Evolutionary conservation across 2,329 filamentous ascomycete genomes (phyloP).

Genomic region (Diaporthe citrichinensis): DNA sequence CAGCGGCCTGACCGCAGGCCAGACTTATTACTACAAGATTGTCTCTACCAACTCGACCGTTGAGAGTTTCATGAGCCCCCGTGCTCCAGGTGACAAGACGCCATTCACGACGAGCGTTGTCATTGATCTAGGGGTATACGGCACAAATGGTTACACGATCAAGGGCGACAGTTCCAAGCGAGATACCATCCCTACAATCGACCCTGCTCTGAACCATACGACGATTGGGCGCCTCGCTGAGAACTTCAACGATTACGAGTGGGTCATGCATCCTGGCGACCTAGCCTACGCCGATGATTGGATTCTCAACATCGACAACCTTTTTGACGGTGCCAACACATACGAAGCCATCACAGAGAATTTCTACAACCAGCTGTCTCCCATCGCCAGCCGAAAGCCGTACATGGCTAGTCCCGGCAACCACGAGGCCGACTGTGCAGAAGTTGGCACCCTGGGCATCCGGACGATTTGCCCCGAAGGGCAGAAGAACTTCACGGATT

Average conservation of each 20-base stretch:
- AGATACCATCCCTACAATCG: constrained; percentile 62
- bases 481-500: constrained; percentile 74
- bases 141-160: constrained; percentile 66
- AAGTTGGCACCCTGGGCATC: constrained; percentile 49
- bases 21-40: constrained; percentile 74
- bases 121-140: constrained; percentile 69
- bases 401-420: constrained; percentile 73
- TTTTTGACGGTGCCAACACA: constrained; percentile 63
- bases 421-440: constrained; percentile 69
- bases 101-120: constrained; percentile 67
- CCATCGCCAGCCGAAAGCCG: constrained; percentile 65
- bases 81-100: constrained; percentile 66
- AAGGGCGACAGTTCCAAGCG: constrained; percentile 57
- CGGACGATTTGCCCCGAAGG: constrained; percentile 60
- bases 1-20: constrained; percentile 60
- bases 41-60: constrained; percentile 68
- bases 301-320: constrained; percentile 61
- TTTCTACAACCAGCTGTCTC: constrained; percentile 69
- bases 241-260: constrained; percentile 68
- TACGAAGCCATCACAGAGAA: constrained; percentile 70
- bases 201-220: constrained; percentile 69
- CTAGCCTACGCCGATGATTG: constrained; percentile 73
- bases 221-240: constrained; percentile 68
- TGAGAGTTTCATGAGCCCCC: constrained; percentile 67
- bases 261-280: constrained; percentile 68